Evolutionary conservation across 768 basidiomycete genomes (phyloP).

Genomic region (Chalciporus piperatus): DNA sequence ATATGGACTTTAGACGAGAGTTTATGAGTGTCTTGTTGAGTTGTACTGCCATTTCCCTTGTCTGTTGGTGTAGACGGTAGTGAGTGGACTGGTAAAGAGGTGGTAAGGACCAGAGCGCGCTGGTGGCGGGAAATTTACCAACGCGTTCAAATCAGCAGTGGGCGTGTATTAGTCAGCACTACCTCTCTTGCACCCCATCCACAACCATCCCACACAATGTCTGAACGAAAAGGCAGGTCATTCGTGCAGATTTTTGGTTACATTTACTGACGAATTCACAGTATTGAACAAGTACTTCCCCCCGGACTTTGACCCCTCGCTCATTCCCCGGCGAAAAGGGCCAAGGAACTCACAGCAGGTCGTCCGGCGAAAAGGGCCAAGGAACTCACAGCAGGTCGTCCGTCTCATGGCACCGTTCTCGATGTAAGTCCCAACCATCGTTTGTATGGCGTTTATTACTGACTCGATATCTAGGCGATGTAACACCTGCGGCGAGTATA

Average conservation of each 20-base stretch:
- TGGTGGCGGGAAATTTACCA: slow-evolving; percentile 30
- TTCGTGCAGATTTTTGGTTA: background rate
- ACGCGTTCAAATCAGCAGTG: slow-evolving; percentile 22
- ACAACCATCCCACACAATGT: too few relatives aligned
- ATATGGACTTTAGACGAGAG: slow-evolving; percentile 55
- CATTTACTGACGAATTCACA: slow-evolving; percentile 27
- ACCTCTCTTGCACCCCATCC: slow-evolving; percentile 3
- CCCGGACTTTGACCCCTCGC: slow-evolving; percentile 96
- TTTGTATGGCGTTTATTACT: slow-evolving; percentile 1
- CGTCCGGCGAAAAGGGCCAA: too few relatives aligned
- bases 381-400: slow-evolving; percentile 96
- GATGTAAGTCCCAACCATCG: slow-evolving; percentile 55
- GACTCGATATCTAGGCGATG: slow-evolving; percentile 59
- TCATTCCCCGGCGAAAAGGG: slow-evolving; percentile 87
- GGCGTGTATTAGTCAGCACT: slow-evolving; percentile 30
- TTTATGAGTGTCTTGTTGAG: slow-evolving; percentile 62
- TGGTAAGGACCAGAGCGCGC: slow-evolving; percentile 26
- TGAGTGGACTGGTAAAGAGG: slow-evolving; percentile 11
- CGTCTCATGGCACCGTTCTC: slow-evolving; percentile 99
- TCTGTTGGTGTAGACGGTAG: slow-evolving; percentile 2
- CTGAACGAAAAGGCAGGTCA: slow-evolving; percentile 73
- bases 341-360: slow-evolving; percentile 96
- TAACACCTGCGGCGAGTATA: slow-evolving; percentile 96
- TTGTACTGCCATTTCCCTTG: slow-evolving; percentile 58
- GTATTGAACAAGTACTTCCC: slow-evolving; percentile 96